Evolutionary conservation across 2,329 filamentous ascomycete species (phyloP).

Genomic region (Helotiales sp.): DNA sequence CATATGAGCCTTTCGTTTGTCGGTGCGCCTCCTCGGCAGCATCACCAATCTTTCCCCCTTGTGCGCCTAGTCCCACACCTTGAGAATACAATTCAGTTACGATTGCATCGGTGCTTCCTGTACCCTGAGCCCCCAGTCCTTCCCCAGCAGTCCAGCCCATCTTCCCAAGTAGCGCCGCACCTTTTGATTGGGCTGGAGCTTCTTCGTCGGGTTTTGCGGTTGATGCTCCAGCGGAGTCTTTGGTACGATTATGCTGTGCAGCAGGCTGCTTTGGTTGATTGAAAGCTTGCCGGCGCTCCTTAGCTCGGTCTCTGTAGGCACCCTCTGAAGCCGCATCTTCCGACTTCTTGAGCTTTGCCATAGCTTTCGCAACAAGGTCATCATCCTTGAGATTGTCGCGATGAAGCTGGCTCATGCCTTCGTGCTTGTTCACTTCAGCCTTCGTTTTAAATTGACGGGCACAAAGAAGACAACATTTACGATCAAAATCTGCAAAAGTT

Average conservation of each 20-base stretch:
- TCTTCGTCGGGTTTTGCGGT: slow-evolving; percentile 45
- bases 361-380: slow-evolving; percentile 48
- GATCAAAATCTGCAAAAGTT: slow-evolving; percentile 64
- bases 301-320: slow-evolving; percentile 62
- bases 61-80: slow-evolving; percentile 72
- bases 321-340: slow-evolving; percentile 29
- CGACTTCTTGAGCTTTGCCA: slow-evolving; percentile 46
- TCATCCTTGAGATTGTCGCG: slow-evolving; percentile 58
- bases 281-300: slow-evolving; percentile 66
- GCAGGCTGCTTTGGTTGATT: slow-evolving; percentile 62
- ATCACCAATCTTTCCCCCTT: slow-evolving; percentile 72
- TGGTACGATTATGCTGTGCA: slow-evolving; percentile 45
- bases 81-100: slow-evolving; percentile 68
- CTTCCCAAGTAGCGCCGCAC: slow-evolving; percentile 70
- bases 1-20: slow-evolving; percentile 63
- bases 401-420: slow-evolving; percentile 62
- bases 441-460: slow-evolving; percentile 60
- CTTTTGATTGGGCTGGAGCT: slow-evolving; percentile 58
- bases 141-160: slow-evolving; percentile 73
- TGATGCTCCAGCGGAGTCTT: slow-evolving; percentile 35
- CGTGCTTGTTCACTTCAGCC: slow-evolving; percentile 62
- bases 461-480: slow-evolving; percentile 66
- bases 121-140: slow-evolving; percentile 67
- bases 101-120: slow-evolving; percentile 67
- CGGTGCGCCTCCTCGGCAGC: slow-evolving; percentile 66